Base-by-base conservation (phyloP, 495 filamentous ascomycete genomes). In the Talaromyces nanjingensis region DNA sequence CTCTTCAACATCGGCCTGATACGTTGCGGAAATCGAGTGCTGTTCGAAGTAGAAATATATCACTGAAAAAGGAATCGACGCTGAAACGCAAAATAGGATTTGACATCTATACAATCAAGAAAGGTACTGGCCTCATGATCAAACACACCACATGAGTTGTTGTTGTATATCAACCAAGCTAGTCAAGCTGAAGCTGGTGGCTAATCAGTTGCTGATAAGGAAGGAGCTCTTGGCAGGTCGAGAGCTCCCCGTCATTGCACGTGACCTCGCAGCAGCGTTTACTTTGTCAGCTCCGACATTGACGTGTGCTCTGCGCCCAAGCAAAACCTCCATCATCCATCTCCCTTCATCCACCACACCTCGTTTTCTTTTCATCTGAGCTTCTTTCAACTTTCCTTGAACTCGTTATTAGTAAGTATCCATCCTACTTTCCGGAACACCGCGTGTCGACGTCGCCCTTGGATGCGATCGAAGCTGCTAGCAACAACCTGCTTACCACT, bases 211-310 rank as follows among this genome's bases (percentile, higher is more conserved):
- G 9, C 18, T 59, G 31, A 59, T 59, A 37, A 37, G 56, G 56
- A 37, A 37, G 27, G 27, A 57, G 56, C 56, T 59, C 53, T 56
- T 29, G 56, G 27, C 60, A 20, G 20, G 37, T 18, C 34, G 8
- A 27, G 4, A 60, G 59, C 20, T 25, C 59, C 31, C 59, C 56
- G 56, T 31, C 56, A 31, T 42, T 27, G 39, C 60, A 62, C 60
- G 60, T 62, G 60, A 62, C 39, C 45, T 52, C 16, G 20, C 39
- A 53, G 42, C 37, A 42, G 60, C 60, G n/a, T 16, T 29, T 54
- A 22, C 39, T 62, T 62, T 62, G 60, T 62, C 60, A 62, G 60
- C 60, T 62, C 60, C 60, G 42, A 16, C 45, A 52, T 62, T 62
- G 60, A 62, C 60, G 60, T 62, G 60, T 62, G 45, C 24, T 37